A percentile compares a stretch with the other conserved stretches of the same genome.
phyloP scores from a whole-genome alignment of 2,329 filamentous ascomycete genomes.

The Stachybotrys chlorohalonatus region DNA sequence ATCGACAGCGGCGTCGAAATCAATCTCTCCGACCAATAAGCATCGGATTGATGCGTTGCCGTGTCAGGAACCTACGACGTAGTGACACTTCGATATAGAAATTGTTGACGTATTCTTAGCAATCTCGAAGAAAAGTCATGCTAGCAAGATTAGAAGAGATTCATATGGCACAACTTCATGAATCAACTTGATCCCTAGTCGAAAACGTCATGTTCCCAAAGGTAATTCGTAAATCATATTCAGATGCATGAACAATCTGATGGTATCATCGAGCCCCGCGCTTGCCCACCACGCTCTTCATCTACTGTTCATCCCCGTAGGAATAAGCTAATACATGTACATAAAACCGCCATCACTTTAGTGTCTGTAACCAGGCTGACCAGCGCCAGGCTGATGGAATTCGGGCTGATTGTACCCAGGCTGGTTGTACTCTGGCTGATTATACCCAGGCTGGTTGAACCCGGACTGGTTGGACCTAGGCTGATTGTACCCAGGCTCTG shows the following conservation, averaged over 20 bases:
- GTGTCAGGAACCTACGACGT: too few relatives aligned
- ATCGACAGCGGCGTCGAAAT: too few relatives aligned
- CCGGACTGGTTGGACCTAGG: neutral
- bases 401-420: neutral
- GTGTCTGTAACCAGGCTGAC: neutral
- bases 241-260: neutral
- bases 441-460: neutral
- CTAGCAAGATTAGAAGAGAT: too few relatives aligned
- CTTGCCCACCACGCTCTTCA: neutral
- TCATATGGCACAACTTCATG: too few relatives aligned
- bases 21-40: too few relatives aligned
- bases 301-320: neutral
- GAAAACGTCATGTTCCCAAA: too few relatives aligned
- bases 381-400: neutral
- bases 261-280: neutral
- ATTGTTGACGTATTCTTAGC: too few relatives aligned
- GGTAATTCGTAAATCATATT: too few relatives aligned
- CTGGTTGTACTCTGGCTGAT: neutral
- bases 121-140: too few relatives aligned
- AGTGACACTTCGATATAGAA: too few relatives aligned
- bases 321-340: neutral
- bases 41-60: too few relatives aligned
- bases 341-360: neutral
- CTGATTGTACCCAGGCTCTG: neutral
- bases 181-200: too few relatives aligned